Evolutionary conservation across 257 asterid genomes (phyloP), one percentile per base, ranked within the genome.

Genomic region (Marsdenia floribunda): DNA sequence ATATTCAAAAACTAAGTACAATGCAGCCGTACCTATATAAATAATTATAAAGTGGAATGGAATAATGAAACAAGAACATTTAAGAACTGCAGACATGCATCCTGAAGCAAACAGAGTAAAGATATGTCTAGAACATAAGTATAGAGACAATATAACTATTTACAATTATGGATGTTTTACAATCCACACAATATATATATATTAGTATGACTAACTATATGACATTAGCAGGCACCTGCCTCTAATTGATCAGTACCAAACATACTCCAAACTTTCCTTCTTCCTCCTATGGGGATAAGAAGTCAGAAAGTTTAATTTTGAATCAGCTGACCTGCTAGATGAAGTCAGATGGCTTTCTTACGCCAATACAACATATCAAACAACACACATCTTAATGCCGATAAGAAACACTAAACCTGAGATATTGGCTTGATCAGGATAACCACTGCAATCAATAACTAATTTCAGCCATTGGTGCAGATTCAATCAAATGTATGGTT

Each of bases 91-190:
- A 61, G 11, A 2, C 18, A 5, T 29, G 7, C 21, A 60, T 35
- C 13, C 8, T 59, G 5, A 24, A 11, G 40, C 69, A 19, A 38
- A 66, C 71, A 53, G 37, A 21, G 5, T 35, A 35, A 46, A 71
- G 12, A 35, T 37, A 21, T 2, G 10, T 16, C 47, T 53, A 9
- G 52, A 53, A 71, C 35, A 53, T 50, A 35, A 6, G 9, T 37
- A 65, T 38, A 18, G 21, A 37, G 21, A 40, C 52, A 66, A 54
- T 53, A 16, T 37, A 53, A 54, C 8, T 53, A 71, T 71, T 8
- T 71, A 71, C 75, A 71, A 21, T 53, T 71, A 71, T 54, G 75
- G 53, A 54, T 54, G 37, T 21, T 71, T 54, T 54, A 64, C 75
- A 15, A 53, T 50, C 65, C 75, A 50, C 40, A 46, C 64, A 66